phyloP scores from a whole-genome alignment of 495 filamentous ascomycete species.

The Aspergillus sparsus region DNA sequence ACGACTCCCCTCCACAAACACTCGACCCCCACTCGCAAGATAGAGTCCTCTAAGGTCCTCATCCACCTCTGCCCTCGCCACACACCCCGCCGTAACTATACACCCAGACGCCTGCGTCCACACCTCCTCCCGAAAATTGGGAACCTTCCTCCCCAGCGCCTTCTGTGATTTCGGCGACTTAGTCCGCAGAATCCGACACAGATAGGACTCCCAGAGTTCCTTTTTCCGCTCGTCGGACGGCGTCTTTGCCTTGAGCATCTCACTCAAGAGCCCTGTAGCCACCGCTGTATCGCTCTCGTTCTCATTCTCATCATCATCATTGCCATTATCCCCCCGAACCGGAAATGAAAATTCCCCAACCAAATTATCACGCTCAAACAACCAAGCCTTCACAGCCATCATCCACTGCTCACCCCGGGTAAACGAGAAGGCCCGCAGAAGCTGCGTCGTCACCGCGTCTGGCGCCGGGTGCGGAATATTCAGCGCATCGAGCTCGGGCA shows the following conservation, averaged over 20 bases:
- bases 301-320: neutral
- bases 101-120: slow-evolving; percentile 9
- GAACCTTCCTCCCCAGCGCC: slow-evolving; percentile 6
- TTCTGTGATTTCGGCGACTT: slow-evolving; percentile 14
- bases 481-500: slow-evolving; percentile 10
- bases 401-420: slow-evolving; percentile 21
- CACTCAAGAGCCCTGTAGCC: neutral
- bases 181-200: slow-evolving; percentile 16
- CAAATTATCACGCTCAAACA: slow-evolving; percentile 9
- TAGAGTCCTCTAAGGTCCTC: slow-evolving; percentile 11
- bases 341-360: slow-evolving; percentile 5
- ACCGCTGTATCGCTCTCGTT: neutral
- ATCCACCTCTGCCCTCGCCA: slow-evolving; percentile 19
- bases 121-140: slow-evolving; percentile 8
- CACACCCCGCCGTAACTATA: slow-evolving; percentile 17
- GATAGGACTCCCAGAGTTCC: slow-evolving; percentile 7
- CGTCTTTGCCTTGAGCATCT: neutral
- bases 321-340: too few species aligned
- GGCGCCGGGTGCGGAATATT: slow-evolving; percentile 9
- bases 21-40: slow-evolving; percentile 5
- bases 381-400: slow-evolving; percentile 20
- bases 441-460: slow-evolving; percentile 11
- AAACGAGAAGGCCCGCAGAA: slow-evolving; percentile 9
- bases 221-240: neutral
- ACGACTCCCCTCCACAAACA: slow-evolving; percentile 18